phyloP scores from a whole-genome alignment of 257 asterid species.

The Solanum chmielewskii region DNA sequence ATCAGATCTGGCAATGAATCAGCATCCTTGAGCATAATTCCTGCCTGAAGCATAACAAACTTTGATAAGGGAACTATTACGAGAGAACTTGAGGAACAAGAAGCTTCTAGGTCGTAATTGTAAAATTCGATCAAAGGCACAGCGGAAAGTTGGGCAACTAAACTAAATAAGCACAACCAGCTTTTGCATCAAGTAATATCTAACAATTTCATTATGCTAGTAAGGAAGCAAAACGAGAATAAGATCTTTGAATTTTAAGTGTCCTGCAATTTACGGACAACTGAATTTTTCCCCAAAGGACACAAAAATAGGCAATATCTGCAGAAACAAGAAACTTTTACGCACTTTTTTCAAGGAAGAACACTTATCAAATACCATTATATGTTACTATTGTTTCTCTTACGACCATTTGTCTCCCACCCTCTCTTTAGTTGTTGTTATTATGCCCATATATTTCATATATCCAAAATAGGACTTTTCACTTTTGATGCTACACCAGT shows the following conservation, averaged over 20 bases:
- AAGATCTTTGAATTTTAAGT: not conserved
- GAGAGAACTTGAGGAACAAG: not conserved
- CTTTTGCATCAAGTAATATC: not conserved
- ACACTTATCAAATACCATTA: not conserved
- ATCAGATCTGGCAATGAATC: slow-evolving; percentile 19
- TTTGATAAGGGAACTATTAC: not conserved
- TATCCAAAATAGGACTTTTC: not conserved
- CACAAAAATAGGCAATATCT: not conserved
- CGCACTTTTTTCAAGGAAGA: not conserved
- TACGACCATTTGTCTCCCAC: not conserved
- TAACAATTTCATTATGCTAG: not conserved
- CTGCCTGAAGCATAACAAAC: slow-evolving; percentile 29
- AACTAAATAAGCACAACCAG: not conserved
- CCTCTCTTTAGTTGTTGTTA: not conserved
- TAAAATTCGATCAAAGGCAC: not conserved
- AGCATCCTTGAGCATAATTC: slow-evolving; percentile 22
- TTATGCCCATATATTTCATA: not conserved
- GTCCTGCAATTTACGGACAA: not conserved
- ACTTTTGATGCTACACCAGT: accelerated
- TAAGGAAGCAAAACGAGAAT: not conserved
- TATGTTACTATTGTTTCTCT: not conserved
- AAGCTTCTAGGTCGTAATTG: not conserved
- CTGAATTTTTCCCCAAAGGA: not conserved
- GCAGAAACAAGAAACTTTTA: not conserved
- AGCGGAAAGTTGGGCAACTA: not conserved